Evolutionary conservation across 73 alveolate species (phyloP).

Genomic region (Blepharisma japonicum): DNA sequence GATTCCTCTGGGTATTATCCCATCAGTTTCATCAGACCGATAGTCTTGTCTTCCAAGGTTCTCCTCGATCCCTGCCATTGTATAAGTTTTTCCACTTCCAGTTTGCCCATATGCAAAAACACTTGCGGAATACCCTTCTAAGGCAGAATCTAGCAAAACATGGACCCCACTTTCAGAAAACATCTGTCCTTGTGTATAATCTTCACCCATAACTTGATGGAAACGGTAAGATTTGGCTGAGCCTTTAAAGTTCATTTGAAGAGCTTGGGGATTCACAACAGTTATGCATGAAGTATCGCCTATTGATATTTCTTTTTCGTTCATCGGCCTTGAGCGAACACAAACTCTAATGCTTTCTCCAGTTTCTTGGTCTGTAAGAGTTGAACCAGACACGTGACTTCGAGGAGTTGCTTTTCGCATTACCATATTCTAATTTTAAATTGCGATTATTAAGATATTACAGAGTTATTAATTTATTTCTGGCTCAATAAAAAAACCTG

Average conservation of each 20-base stretch:
- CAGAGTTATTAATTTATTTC: too few species aligned
- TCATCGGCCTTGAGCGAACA: slow-evolving; percentile 93
- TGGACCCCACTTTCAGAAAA: slow-evolving; percentile 79
- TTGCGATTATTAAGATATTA: too few species aligned
- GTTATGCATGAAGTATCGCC: slow-evolving; percentile 86
- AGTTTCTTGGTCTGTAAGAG: slow-evolving; percentile 36
- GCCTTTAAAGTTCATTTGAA: slow-evolving; percentile 64
- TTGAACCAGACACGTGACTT: slow-evolving; percentile 3
- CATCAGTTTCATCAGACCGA: slow-evolving; percentile 86
- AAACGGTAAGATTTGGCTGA: slow-evolving; percentile 81
- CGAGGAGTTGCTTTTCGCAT: slow-evolving; percentile 14
- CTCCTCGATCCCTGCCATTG: slow-evolving; percentile 87
- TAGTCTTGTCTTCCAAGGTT: slow-evolving; percentile 82
- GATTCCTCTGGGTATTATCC: slow-evolving; percentile 88
- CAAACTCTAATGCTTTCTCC: slow-evolving; percentile 96
- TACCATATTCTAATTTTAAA: too few species aligned
- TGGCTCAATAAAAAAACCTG: too few species aligned
- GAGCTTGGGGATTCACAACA: slow-evolving; percentile 60
- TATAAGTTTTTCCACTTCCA: slow-evolving; percentile 96
- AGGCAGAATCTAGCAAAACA: slow-evolving; percentile 86
- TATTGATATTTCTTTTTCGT: slow-evolving; percentile 77
- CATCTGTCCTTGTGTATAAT: slow-evolving; percentile 77
- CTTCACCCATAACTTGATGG: slow-evolving; percentile 89
- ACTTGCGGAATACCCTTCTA: slow-evolving; percentile 95
- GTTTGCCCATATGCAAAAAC: slow-evolving; percentile 98